A percentile compares a stretch with the other conserved stretches of the same genome.
These are phyloP conservation scores for Primulina huaijiensis DNA, from an alignment of 257 asterid genomes.

Conservation along the genomic window DNA sequence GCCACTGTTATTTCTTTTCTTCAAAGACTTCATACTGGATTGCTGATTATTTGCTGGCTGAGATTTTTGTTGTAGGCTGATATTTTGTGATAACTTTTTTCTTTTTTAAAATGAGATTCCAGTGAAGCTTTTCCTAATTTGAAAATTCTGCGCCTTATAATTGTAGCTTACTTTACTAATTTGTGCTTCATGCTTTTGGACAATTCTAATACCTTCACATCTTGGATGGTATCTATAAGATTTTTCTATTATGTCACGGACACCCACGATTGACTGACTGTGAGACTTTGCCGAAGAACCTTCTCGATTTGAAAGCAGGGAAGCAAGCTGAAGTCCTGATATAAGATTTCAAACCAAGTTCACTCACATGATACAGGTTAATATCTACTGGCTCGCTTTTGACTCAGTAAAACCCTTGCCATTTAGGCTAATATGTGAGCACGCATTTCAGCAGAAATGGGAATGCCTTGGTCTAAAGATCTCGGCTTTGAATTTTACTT, in stretches of 20 bases:
- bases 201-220: neutral
- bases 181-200: neutral
- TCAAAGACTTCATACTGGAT: constrained; percentile 7
- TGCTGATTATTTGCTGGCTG: constrained; percentile 13
- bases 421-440: constrained; percentile 3
- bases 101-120: constrained; percentile 1
- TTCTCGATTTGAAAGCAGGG: constrained; percentile 80
- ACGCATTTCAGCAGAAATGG: too few relatives aligned
- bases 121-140: neutral
- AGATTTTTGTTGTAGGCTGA: constrained; percentile 18
- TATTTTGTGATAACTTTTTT: constrained; percentile 15
- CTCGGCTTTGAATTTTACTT: constrained; percentile 17
- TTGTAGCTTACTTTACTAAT: neutral
- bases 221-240: neutral
- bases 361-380: constrained; percentile 91
- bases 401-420: constrained; percentile 21
- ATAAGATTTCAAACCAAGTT: constrained; percentile 95
- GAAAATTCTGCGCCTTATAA: neutral
- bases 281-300: constrained; percentile 80
- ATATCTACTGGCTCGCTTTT: constrained; percentile 1
- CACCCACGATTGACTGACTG: constrained; percentile 98
- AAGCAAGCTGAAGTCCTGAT: constrained; percentile 73
- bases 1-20: neutral
- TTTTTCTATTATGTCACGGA: constrained; percentile 35
- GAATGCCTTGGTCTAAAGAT: constrained; percentile 20